Conservation (phyloP, 208 protist genomes). For the Crithidia fasciculata region DNA sequence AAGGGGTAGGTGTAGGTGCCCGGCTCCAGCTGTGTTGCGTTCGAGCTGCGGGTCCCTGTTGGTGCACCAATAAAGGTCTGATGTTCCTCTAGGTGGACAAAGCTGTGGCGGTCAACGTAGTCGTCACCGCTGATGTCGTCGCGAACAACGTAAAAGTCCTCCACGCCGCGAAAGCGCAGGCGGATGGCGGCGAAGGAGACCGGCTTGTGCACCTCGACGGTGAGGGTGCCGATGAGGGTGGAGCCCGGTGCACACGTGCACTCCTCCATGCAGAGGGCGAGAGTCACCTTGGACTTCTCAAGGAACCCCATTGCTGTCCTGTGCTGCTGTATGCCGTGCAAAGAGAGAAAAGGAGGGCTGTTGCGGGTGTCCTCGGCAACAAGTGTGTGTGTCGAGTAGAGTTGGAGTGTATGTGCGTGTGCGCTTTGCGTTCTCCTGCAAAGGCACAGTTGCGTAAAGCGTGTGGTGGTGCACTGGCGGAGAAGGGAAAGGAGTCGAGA, state of each 20-base stretch:
- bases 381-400: too few relatives aligned
- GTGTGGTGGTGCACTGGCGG: too few relatives aligned
- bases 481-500: too few relatives aligned
- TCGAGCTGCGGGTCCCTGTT: background rate
- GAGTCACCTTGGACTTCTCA: constrained; percentile 6
- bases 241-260: background rate
- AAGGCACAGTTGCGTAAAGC: too few relatives aligned
- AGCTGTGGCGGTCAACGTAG: background rate
- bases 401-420: too few relatives aligned
- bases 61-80: constrained; percentile 8
- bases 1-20: constrained; percentile 20
- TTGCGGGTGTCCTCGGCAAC: too few relatives aligned
- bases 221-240: background rate
- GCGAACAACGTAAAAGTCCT: constrained; percentile 3
- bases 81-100: constrained; percentile 3
- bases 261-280: background rate
- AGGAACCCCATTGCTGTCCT: constrained; percentile 6
- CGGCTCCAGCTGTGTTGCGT: constrained; percentile 9
- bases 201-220: constrained; percentile 8
- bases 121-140: background rate
- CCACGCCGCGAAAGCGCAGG: constrained; percentile 7
- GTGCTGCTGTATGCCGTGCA: background rate
- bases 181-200: constrained; percentile 14
- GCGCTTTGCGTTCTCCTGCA: too few relatives aligned
- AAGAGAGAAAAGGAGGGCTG: background rate